Conservation (phyloP, 805 yeast species). For the Kuraishia piskuri region DNA sequence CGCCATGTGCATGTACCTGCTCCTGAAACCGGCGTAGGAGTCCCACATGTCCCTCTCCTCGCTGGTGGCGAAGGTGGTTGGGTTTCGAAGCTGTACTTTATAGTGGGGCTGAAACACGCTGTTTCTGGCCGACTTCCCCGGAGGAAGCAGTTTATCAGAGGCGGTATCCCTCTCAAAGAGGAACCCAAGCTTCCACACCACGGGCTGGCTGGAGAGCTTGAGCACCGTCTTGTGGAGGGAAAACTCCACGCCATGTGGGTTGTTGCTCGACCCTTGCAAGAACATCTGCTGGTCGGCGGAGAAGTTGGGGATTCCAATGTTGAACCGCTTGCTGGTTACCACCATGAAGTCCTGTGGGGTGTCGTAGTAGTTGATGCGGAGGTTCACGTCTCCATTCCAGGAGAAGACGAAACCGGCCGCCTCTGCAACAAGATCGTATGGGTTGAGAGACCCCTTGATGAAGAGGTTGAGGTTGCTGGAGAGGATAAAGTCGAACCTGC, state of each 20-base stretch:
- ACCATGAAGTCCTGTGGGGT: constrained; percentile 61
- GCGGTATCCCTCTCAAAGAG: constrained; percentile 38
- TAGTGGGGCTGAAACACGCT: constrained; percentile 49
- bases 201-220: constrained; percentile 53
- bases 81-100: constrained; percentile 48
- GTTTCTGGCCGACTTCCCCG: constrained; percentile 23
- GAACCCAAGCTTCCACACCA: constrained; percentile 67
- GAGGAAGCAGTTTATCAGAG: constrained; percentile 44
- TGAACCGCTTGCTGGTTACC: constrained; percentile 49
- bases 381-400: constrained; percentile 54
- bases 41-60: constrained; percentile 51
- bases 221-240: constrained; percentile 40
- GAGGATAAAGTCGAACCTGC: constrained; percentile 49
- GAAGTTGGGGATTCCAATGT: constrained; percentile 47
- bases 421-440: constrained; percentile 59
- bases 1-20: constrained; percentile 73
- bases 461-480: constrained; percentile 47
- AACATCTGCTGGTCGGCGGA: constrained; percentile 21
- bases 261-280: not conserved
- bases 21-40: constrained; percentile 72
- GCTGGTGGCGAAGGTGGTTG: constrained; percentile 28
- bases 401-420: constrained; percentile 73
- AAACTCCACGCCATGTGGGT: constrained; percentile 23
- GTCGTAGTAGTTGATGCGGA: constrained; percentile 56
- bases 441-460: constrained; percentile 71